phyloP scores from a whole-genome alignment of 2,329 filamentous ascomycete species.

The Dactylonectria estremocensis region DNA sequence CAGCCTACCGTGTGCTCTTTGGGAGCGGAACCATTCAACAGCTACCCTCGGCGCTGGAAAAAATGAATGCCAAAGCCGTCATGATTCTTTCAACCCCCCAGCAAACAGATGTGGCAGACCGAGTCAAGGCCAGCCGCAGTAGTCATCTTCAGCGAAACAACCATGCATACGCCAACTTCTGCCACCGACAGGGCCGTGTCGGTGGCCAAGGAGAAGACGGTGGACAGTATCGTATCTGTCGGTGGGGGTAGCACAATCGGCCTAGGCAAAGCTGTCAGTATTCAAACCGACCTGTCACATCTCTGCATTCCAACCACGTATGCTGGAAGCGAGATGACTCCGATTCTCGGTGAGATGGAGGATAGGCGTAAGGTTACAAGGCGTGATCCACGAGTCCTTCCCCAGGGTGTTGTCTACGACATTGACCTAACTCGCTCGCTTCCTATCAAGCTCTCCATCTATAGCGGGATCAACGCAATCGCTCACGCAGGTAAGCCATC shows the following conservation, averaged over 20 bases:
- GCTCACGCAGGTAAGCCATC: too few relatives aligned
- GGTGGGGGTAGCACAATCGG: conserved; percentile 60
- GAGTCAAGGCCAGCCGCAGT: conserved; percentile 32
- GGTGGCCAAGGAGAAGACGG: conserved; percentile 5
- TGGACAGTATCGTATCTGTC: conserved; percentile 48
- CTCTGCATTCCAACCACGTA: conserved; percentile 71
- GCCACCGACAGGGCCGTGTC: conserved; percentile 25
- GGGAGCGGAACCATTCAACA: conserved; percentile 68
- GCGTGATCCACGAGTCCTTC: conserved; percentile 71
- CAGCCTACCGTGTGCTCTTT: conserved; percentile 64
- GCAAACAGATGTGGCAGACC: conserved; percentile 33
- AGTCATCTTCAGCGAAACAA: conserved; percentile 29
- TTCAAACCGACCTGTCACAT: conserved; percentile 69
- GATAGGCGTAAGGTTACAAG: conserved; percentile 72
- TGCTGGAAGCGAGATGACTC: conserved; percentile 75
- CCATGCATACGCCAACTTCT: conserved; percentile 30
- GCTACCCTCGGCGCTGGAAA: conserved; percentile 58
- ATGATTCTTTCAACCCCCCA: conserved; percentile 68
- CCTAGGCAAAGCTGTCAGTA: conserved; percentile 70
- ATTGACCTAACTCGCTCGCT: conserved; percentile 61
- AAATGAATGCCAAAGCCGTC: conserved; percentile 59
- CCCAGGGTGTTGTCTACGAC: conserved; percentile 75
- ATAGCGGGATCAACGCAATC: too few relatives aligned
- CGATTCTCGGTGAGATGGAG: conserved; percentile 74
- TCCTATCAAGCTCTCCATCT: too few relatives aligned